A percentile compares a stretch with the other conserved stretches of the same genome.
These are phyloP conservation scores for Oidiodendron maius DNA, from an alignment of 495 filamentous ascomycete genomes.

Conservation along the genomic window DNA sequence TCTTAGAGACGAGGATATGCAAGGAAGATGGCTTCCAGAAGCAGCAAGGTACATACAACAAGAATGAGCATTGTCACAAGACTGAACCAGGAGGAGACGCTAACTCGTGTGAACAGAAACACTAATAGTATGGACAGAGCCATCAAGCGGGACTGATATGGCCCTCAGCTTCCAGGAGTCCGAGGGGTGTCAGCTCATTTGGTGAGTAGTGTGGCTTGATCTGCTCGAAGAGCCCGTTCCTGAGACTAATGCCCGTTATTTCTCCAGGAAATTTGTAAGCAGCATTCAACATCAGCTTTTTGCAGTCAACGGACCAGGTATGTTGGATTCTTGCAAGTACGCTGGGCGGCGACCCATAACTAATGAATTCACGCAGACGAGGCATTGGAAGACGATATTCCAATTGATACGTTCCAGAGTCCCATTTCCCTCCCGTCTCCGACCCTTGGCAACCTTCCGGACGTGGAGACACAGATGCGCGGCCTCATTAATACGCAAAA, in stretches of 20 bases:
- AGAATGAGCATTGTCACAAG: too few relatives aligned
- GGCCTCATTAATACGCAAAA: conserved; percentile 62
- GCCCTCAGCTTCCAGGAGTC: conserved; percentile 97
- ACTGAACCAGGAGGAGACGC: too few relatives aligned
- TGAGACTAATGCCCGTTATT: too few relatives aligned
- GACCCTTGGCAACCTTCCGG: conserved; percentile 69
- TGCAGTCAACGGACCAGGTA: conserved; percentile 22
- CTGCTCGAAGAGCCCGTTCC: too few relatives aligned
- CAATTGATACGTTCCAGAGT: conserved; percentile 57
- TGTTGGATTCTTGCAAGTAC: not conserved
- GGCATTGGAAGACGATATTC: conserved; percentile 77
- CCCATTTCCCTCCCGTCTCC: conserved; percentile 71
- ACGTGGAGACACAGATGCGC: conserved; percentile 79
- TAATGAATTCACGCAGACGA: conserved; percentile 58
- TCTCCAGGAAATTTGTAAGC: conserved; percentile 80
- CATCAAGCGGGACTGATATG: conserved; percentile 80
- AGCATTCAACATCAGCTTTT: conserved; percentile 66
- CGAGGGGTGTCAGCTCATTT: conserved; percentile 88
- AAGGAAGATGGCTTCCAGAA: conserved; percentile 98
- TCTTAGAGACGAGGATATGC: conserved; percentile 84
- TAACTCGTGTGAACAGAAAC: conserved; percentile 98
- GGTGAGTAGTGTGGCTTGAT: conserved; percentile 48
- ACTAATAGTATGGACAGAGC: conserved; percentile 96
- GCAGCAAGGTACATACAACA: conserved; percentile 70
- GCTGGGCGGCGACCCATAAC: not conserved